These are phyloP conservation scores for Teunomyces funiuensis DNA, from an alignment of 805 yeast genomes.

Conservation along the genomic window DNA sequence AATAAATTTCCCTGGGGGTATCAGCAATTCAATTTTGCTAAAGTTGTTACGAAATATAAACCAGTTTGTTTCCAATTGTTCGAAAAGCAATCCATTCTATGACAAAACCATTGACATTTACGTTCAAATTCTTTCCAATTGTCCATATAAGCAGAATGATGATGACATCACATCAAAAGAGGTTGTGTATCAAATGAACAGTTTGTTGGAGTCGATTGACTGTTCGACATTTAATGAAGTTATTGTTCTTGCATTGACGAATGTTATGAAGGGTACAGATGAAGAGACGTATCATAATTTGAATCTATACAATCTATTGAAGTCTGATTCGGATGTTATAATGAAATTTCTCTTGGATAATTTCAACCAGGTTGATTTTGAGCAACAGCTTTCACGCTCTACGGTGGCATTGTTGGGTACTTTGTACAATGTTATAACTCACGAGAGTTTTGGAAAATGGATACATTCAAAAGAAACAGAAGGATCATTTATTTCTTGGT, in stretches of 20 bases:
- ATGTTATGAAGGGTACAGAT: background rate
- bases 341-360: slow-evolving; percentile 7
- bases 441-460: slow-evolving; percentile 16
- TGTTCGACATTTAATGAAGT: background rate
- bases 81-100: slow-evolving; percentile 11
- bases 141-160: slow-evolving; percentile 4
- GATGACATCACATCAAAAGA: background rate
- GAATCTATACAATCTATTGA: slow-evolving; percentile 7
- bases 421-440: slow-evolving; percentile 9
- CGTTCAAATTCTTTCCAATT: slow-evolving; percentile 26
- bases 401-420: slow-evolving; percentile 5
- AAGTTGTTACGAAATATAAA: slow-evolving; percentile 8
- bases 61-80: slow-evolving; percentile 7
- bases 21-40: slow-evolving; percentile 1
- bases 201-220: background rate
- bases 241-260: background rate
- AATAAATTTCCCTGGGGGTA: slow-evolving; percentile 3
- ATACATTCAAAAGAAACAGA: background rate
- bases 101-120: slow-evolving; percentile 17
- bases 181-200: slow-evolving; percentile 1
- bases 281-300: slow-evolving; percentile 10
- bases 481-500: slow-evolving; percentile 9
- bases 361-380: slow-evolving; percentile 8
- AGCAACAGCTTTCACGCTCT: background rate
- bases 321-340: background rate